phyloP scores from a whole-genome alignment of 1,284 basidiomycete species.

The Fomes fomentarius region DNA sequence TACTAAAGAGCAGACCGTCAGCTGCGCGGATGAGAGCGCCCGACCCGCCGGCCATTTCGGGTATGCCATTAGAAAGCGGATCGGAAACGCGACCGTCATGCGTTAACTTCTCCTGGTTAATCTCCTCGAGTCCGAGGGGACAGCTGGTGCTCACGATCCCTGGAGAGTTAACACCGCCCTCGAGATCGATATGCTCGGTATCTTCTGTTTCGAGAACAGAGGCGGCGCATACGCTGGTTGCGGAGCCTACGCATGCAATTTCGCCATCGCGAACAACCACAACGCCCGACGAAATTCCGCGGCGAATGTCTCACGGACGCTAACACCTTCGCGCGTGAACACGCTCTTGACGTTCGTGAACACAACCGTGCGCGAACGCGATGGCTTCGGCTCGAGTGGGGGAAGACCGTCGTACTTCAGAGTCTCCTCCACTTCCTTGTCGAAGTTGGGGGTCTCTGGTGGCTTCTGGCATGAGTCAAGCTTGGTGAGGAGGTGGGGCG shows the following conservation, averaged over 20 bases:
- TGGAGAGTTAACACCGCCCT: conserved; percentile 49
- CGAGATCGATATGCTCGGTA: conserved; percentile 38
- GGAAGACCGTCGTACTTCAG: conserved; percentile 71
- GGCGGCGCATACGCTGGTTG: conserved; percentile 16
- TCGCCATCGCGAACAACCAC: conserved; percentile 41
- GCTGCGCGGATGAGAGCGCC: conserved; percentile 45
- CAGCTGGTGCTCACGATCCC: conserved; percentile 63
- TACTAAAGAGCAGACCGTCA: conserved; percentile 55
- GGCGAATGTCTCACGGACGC: conserved; percentile 24
- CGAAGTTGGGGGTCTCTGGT: conserved; percentile 63
- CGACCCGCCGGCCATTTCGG: conserved; percentile 36
- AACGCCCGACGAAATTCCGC: conserved; percentile 16
- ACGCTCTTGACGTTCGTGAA: conserved; percentile 62
- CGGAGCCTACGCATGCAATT: conserved; percentile 22
- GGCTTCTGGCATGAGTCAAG: conserved; percentile 46
- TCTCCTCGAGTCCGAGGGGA: conserved; percentile 63
- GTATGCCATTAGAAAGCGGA: conserved; percentile 34
- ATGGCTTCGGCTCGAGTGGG: conserved; percentile 49
- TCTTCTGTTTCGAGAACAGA: conserved; percentile 38
- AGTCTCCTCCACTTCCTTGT: conserved; percentile 53
- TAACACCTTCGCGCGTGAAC: conserved; percentile 32
- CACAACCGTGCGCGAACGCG: conserved; percentile 45
- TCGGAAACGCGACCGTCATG: conserved; percentile 57
- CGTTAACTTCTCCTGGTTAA: conserved; percentile 64
- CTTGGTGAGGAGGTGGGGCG: conserved; percentile 49